Conservation (phyloP, 2,329 filamentous ascomycete genomes). For the Diatrype stigma region DNA sequence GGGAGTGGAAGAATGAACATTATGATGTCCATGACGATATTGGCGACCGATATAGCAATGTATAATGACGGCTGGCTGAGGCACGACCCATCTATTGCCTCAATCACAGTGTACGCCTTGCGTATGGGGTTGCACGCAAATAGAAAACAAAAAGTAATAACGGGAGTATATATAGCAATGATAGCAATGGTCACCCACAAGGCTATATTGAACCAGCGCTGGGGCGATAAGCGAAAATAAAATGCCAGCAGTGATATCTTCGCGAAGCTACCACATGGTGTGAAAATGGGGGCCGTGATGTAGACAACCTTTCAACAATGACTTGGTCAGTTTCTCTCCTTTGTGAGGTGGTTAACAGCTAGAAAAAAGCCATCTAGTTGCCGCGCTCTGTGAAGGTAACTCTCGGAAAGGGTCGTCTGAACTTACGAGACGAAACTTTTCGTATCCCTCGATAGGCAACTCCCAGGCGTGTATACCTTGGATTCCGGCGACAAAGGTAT, state of each 20-base stretch:
- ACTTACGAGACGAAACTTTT: background rate
- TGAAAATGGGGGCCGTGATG: constrained; percentile 10
- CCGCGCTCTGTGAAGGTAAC: too few species aligned
- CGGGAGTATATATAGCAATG: constrained; percentile 5
- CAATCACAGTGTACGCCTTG: constrained; percentile 14
- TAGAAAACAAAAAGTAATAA: constrained; percentile 1
- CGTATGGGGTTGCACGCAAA: constrained; percentile 22
- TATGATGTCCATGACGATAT: constrained; percentile 38
- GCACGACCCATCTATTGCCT: constrained; percentile 24
- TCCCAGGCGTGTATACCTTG: constrained; percentile 5
- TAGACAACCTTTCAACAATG: constrained; percentile 1
- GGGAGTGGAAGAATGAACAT: too few species aligned
- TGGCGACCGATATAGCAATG: constrained; percentile 35
- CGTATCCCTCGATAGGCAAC: constrained; percentile 1
- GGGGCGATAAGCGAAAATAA: constrained; percentile 19
- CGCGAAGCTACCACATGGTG: constrained; percentile 17
- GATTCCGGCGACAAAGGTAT: background rate
- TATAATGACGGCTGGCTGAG: constrained; percentile 37
- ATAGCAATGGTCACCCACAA: constrained; percentile 13
- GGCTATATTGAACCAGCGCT: constrained; percentile 10
- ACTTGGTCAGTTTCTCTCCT: background rate
- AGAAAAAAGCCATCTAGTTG: too few species aligned
- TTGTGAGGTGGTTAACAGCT: too few species aligned
- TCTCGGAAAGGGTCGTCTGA: too few species aligned
- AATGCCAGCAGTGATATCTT: constrained; percentile 23